phyloP scores from a whole-genome alignment of 495 filamentous ascomycete species.

The Aspergillus funiculosus region DNA sequence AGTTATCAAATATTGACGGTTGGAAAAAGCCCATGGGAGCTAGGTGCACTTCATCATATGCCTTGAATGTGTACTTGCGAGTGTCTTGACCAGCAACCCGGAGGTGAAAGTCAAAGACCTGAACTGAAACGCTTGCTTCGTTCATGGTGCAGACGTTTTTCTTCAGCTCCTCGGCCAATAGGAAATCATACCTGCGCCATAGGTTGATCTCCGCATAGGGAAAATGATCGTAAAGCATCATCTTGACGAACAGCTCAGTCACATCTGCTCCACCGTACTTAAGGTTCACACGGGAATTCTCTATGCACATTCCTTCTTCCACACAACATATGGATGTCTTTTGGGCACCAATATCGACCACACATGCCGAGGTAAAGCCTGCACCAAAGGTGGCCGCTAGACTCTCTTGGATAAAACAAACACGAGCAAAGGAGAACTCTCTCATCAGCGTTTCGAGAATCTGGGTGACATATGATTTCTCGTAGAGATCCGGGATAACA shows the following conservation, averaged over 20 bases:
- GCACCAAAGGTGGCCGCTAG: conserved; percentile 94
- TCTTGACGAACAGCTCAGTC: conserved; percentile 89
- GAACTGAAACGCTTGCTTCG: conserved; percentile 74
- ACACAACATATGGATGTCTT: conserved; percentile 98
- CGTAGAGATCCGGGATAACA: conserved; percentile 92
- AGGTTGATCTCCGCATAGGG: conserved; percentile 92
- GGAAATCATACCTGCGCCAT: conserved; percentile 80
- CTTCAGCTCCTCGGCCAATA: conserved; percentile 93
- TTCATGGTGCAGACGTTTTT: conserved; percentile 81
- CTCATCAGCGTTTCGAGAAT: conserved; percentile 78
- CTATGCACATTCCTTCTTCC: conserved; percentile 90
- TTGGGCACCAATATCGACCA: conserved; percentile 94
- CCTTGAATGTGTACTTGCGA: conserved; percentile 86
- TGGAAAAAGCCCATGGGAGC: conserved; percentile 88
- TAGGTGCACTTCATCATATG: conserved; percentile 87
- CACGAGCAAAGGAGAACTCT: conserved; percentile 77
- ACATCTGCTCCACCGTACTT: conserved; percentile 92
- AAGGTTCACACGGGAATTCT: conserved; percentile 86
- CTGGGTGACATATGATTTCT: conserved; percentile 82
- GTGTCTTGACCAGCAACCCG: conserved; percentile 84
- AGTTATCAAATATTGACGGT: conserved; percentile 77
- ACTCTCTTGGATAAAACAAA: conserved; percentile 94
- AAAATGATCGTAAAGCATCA: conserved; percentile 94
- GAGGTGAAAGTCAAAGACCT: conserved; percentile 80
- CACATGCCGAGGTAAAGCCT: conserved; percentile 84